phyloP scores from a whole-genome alignment of 192 early-diverging fungal species.

The Powellomyces hirtus region DNA sequence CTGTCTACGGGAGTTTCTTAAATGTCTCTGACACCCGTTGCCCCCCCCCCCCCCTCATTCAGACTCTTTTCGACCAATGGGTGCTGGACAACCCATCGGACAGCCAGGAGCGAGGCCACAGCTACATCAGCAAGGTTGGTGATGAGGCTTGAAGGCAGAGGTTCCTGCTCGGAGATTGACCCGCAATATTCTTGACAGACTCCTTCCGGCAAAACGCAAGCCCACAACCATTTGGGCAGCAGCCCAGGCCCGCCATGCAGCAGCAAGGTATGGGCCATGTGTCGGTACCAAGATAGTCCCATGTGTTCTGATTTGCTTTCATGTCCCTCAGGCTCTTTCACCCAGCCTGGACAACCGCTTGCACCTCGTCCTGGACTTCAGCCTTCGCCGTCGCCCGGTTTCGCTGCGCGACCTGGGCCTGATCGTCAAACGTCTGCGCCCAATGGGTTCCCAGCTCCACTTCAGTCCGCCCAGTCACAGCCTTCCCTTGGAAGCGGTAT shows the following conservation, averaged over 20 bases:
- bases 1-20: neutral
- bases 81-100: neutral
- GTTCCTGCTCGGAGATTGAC: too few relatives aligned
- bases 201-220: neutral
- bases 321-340: constrained; percentile 1
- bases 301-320: neutral
- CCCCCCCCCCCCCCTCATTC: neutral
- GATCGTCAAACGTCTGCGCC: too few relatives aligned
- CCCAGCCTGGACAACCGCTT: neutral
- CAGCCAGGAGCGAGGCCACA: neutral
- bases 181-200: neutral
- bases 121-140: neutral
- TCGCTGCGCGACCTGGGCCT: neutral
- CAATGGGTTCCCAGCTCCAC: neutral
- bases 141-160: neutral
- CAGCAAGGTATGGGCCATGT: neutral
- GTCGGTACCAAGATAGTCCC: neutral
- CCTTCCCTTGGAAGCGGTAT: neutral
- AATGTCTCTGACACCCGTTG: neutral
- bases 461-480: neutral
- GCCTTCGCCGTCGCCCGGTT: neutral
- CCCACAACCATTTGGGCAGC: neutral
- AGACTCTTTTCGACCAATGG: neutral
- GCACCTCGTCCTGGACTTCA: neutral
- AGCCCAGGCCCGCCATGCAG: neutral